Evolutionary conservation across 2,329 filamentous ascomycete species (phyloP).

Genomic region (Fusarium pilosicola): DNA sequence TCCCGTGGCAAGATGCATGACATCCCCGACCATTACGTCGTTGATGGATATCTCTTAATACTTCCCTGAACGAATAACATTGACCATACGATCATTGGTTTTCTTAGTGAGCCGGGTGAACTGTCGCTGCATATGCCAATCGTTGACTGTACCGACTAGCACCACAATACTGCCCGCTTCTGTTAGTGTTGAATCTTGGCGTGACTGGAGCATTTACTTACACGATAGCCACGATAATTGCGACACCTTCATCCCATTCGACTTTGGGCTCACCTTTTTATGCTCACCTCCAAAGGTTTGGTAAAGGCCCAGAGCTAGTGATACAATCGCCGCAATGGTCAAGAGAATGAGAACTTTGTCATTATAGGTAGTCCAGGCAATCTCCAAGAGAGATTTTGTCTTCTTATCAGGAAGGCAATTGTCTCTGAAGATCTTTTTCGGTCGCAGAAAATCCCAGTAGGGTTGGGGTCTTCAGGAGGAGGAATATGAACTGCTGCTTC

Average conservation of each 20-base stretch:
- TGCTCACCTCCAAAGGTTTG: constrained; percentile 67
- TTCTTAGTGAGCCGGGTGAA: constrained; percentile 70
- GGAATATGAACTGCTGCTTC: constrained; percentile 42
- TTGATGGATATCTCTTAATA: constrained; percentile 71
- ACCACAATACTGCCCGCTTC: constrained; percentile 61
- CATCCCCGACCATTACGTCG: constrained; percentile 75
- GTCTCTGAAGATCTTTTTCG: constrained; percentile 61
- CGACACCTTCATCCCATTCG: constrained; percentile 75
- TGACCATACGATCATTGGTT: constrained; percentile 73
- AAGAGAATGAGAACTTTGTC: constrained; percentile 78
- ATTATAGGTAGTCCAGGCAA: constrained; percentile 77
- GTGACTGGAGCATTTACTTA: constrained; percentile 44
- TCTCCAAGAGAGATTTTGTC: constrained; percentile 66
- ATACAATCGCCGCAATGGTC: constrained; percentile 74
- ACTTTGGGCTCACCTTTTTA: constrained; percentile 61
- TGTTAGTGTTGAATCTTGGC: constrained; percentile 43
- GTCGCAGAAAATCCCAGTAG: constrained; percentile 39
- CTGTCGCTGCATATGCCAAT: constrained; percentile 75
- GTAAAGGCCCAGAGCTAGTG: constrained; percentile 75
- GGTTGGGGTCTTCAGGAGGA: constrained; percentile 35
- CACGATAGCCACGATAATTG: constrained; percentile 71
- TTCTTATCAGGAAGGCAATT: constrained; percentile 73
- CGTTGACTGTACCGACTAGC: constrained; percentile 70
- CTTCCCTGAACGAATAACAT: constrained; percentile 73
- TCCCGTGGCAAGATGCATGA: constrained; percentile 74